A percentile compares a stretch with the other conserved stretches of the same genome.
phyloP scores from a whole-genome alignment of 73 alveolate genomes.

The Urostyla sp. region DNA sequence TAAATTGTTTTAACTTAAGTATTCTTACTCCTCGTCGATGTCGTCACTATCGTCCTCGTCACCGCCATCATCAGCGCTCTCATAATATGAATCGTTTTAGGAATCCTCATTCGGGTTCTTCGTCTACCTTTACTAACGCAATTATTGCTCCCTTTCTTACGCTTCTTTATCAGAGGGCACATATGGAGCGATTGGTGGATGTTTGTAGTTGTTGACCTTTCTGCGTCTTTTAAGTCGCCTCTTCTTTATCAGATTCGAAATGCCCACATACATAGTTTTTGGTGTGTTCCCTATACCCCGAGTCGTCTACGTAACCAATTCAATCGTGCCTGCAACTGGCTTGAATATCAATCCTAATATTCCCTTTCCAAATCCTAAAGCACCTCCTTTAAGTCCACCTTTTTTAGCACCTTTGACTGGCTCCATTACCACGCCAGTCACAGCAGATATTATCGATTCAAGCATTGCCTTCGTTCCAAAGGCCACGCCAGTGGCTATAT shows the following conservation, averaged over 20 bases:
- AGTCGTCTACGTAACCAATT: conserved; percentile 81
- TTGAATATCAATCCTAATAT: conserved; percentile 79
- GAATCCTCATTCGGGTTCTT: not conserved
- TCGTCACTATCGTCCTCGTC: not conserved
- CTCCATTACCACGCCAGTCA: conserved; percentile 85
- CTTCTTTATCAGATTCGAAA: conserved; percentile 20
- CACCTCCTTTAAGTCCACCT: conserved; percentile 82
- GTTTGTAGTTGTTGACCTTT: not conserved
- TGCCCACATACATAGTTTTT: conserved; percentile 36
- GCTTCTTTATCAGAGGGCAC: conserved; percentile 30
- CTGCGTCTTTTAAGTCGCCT: not conserved
- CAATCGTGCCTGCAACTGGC: conserved; percentile 89
- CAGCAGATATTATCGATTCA: conserved; percentile 74
- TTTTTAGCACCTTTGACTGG: conserved; percentile 89
- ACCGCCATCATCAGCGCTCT: too few relatives aligned
- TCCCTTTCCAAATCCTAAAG: conserved; percentile 85
- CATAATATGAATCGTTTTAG: too few relatives aligned
- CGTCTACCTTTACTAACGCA: not conserved
- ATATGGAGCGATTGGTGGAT: conserved; percentile 41
- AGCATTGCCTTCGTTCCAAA: conserved; percentile 70
- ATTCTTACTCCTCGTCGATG: not conserved
- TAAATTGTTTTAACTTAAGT: too few relatives aligned
- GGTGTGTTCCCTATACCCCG: conserved; percentile 85
- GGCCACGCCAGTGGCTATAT: conserved; percentile 51
- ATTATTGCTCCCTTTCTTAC: not conserved